Evolutionary conservation across 2,329 filamentous ascomycete genomes (phyloP).

Genomic region (Trichophyton benhamiae): DNA sequence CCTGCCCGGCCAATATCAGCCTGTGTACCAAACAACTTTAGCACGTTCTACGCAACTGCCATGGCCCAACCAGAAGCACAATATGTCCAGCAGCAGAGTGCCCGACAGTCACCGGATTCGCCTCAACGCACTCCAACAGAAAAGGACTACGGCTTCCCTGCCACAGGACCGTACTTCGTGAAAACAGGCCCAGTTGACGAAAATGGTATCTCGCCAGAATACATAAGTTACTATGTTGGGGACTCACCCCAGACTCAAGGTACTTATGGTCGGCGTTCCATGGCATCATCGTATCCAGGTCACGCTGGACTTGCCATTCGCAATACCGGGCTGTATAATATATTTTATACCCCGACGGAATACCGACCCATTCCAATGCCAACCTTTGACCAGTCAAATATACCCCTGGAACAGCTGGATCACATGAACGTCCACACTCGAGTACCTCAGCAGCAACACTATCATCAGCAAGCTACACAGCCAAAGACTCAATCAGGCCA

Average conservation of each 20-base stretch:
- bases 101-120: conserved; percentile 23
- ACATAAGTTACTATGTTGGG: conserved; percentile 36
- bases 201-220: conserved; percentile 28
- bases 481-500: conserved; percentile 18
- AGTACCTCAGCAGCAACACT: neutral
- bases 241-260: conserved; percentile 32
- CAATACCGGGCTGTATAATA: conserved; percentile 27
- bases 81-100: conserved; percentile 18
- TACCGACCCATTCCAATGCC: conserved; percentile 20
- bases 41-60: conserved; percentile 22
- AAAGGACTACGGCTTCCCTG: conserved; percentile 21
- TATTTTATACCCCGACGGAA: conserved; percentile 23
- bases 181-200: conserved; percentile 27
- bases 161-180: conserved; percentile 24
- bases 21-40: conserved; percentile 19
- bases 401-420: conserved; percentile 16
- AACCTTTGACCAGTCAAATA: conserved; percentile 12
- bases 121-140: conserved; percentile 24
- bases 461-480: conserved; percentile 3
- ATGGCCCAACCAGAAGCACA: conserved; percentile 21
- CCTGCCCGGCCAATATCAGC: conserved; percentile 33
- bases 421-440: conserved; percentile 7
- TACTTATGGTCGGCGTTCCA: conserved; percentile 26
- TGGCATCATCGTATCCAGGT: conserved; percentile 27
- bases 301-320: conserved; percentile 30